Evolutionary conservation across 78 protist genomes (phyloP), one percentile per base, ranked within the genome.

Genomic region (Paratrimastix pyriformis): DNA sequence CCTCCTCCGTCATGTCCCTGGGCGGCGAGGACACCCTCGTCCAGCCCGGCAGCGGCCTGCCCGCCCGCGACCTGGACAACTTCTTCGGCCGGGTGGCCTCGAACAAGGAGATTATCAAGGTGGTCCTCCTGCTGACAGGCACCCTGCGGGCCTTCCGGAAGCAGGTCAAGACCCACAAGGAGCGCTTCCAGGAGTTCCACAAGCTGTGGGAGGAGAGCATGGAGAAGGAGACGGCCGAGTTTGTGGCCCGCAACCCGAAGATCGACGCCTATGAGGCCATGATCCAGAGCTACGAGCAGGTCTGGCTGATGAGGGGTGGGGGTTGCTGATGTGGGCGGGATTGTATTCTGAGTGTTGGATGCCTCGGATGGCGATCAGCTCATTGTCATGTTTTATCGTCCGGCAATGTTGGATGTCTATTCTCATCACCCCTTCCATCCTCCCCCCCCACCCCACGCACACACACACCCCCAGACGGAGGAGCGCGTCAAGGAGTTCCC

Each of bases 71-170:
- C n/a, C n/a, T n/a, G n/a, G n/a, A n/a, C n/a, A n/a, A n/a, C n/a
- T 83, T 77, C 78, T 76, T 44, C 75, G 21, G 13, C 7, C 32
- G 46, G n/a, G 69, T 87, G 33, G 66, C 83, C 18, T 72, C 59
- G 32, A 64, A 79, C 80, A 73, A 77, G 65, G 87, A 83, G 48
- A 69, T 82, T 7, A 82, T 76, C 73, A 83, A 80, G 76, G 75
- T 69, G 0, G 75, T 75, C 11, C 62, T 59, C 62, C 35, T 58
- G 74, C 79, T 80, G 9, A 38, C 82, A 1, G 82, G 46, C 3
- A 54, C 76, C 21, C 29, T 85, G 43, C 62, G 62, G 65, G 77
- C 72, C 21, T 7, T 76, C 48, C 37, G 69, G 35, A 75, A 80
- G 65, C 75, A 82, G 64, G 86, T 86, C 48, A 18, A 76, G 37